Percentiles rank a stretch among this genome's conserved stretches.
phyloP scores from a whole-genome alignment of 176 grass and related monocot species.

The Juncus inflexus region DNA sequence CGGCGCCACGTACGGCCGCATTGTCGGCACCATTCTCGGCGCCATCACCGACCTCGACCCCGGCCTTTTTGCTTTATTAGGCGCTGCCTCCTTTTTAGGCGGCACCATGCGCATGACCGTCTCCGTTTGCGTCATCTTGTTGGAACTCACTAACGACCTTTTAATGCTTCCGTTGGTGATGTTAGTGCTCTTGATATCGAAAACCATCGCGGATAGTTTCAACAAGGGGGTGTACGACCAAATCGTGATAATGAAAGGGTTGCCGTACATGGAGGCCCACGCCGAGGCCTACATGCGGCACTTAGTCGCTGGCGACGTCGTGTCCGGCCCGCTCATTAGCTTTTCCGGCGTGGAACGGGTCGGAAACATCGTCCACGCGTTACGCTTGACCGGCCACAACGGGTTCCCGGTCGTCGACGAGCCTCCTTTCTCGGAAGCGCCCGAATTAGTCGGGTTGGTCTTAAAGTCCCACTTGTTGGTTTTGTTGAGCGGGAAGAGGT shows the following conservation, averaged over 20 bases:
- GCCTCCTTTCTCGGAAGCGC: slow-evolving; percentile 62
- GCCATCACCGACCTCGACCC: slow-evolving; percentile 58
- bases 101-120: slow-evolving; percentile 98
- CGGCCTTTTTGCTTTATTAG: slow-evolving; percentile 79
- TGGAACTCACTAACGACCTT: slow-evolving; percentile 92
- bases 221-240: slow-evolving; percentile 88
- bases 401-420: slow-evolving; percentile 88
- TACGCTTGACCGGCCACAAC: slow-evolving; percentile 83
- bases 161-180: slow-evolving; percentile 86
- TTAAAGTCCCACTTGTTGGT: slow-evolving; percentile 77
- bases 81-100: slow-evolving; percentile 78
- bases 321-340: slow-evolving; percentile 55
- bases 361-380: slow-evolving; percentile 50
- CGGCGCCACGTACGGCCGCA: slow-evolving; percentile 69
- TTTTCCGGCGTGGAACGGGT: slow-evolving; percentile 80
- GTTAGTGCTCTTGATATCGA: slow-evolving; percentile 91
- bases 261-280: slow-evolving; percentile 92
- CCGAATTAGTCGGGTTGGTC: slow-evolving; percentile 73
- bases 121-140: slow-evolving; percentile 81
- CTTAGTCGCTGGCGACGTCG: slow-evolving; percentile 65
- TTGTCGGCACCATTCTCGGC: slow-evolving; percentile 71
- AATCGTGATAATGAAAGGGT: slow-evolving; percentile 86
- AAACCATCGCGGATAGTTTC: slow-evolving; percentile 86
- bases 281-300: slow-evolving; percentile 77
- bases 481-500: slow-evolving; percentile 57